These are phyloP conservation scores for Macaranga tanarius DNA, from an alignment of 441 rosid genomes.

Conservation along the genomic window DNA sequence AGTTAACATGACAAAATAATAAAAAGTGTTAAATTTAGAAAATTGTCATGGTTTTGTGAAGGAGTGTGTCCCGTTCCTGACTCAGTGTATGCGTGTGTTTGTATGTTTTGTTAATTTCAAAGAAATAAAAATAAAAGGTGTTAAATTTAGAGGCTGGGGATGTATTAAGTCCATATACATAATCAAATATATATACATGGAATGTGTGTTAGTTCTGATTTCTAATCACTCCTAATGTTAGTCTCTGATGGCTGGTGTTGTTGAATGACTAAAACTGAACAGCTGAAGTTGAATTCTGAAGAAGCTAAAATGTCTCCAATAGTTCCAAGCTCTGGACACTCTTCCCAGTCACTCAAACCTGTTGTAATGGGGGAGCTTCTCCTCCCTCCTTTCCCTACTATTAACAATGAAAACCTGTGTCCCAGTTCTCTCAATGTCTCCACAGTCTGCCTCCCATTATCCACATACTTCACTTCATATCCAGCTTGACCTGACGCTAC, in stretches of 20 bases:
- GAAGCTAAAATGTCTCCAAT: constrained; percentile 80
- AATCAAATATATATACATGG: too few species aligned
- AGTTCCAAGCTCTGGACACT: constrained; percentile 74
- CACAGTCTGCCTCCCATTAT: constrained; percentile 45
- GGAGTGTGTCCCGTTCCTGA: too few species aligned
- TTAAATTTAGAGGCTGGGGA: too few species aligned
- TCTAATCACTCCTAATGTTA: constrained; percentile 1
- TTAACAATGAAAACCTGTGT: constrained; percentile 56
- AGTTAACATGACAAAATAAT: too few species aligned
- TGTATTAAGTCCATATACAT: too few species aligned
- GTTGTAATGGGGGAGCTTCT: constrained; percentile 49
- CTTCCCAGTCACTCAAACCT: constrained; percentile 82
- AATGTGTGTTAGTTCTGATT: too few species aligned
- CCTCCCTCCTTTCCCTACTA: constrained; percentile 68
- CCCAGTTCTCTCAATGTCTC: constrained; percentile 46
- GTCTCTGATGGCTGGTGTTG: constrained; percentile 43
- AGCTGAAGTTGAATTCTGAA: constrained; percentile 48
- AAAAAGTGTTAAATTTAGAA: too few species aligned
- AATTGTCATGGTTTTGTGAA: too few species aligned
- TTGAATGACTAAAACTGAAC: constrained; percentile 70
- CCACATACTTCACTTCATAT: constrained; percentile 56
- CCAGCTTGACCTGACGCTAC: constrained; percentile 56
- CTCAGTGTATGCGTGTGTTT: too few species aligned
- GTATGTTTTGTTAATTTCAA: too few species aligned
- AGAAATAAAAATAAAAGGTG: too few species aligned